Evolutionary conservation across 78 protist genomes (phyloP), one percentile per base, ranked within the genome.

Genomic region (slime mould (Dictyostelium discoideum)): DNA sequence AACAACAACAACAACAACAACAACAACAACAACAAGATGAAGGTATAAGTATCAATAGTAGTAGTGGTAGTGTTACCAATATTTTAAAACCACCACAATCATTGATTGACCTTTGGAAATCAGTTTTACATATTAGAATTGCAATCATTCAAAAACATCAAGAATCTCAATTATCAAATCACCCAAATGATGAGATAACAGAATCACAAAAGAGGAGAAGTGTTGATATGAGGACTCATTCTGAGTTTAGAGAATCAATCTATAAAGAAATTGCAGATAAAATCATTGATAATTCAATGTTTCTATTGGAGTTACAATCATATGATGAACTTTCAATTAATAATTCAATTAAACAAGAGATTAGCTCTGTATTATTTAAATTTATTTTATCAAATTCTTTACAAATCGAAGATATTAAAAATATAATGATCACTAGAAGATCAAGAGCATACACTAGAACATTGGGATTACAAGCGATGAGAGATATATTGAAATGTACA

Each of bases 141-240:
- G 29, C 85, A 44, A 86, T 93, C 60, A 93, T 93, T 8, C 96
- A 93, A 76, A 37, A 60, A 63, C 96, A 93, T 46, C 96, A 93
- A 80, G 96, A 93, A 18, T 76, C 65, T 8, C 84, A 76, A 40
- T 10, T 90, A 39, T 24, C 54, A 8, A 22, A n/a, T 48, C 80
- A 32, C 44, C 57, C 18, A n/a, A 16, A 22, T 50, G 67, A 42
- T 32, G 77, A 42, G 2, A 86, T 76, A 0, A 84, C 85, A 1
- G 87, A 76, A 54, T 40, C 92, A 20, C 83, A 46, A 37, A 85
- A 92, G 24, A 63, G 93, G 44, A 29, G 93, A 24, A 24, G 69
- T 16, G 65, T 54, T 11, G 77, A 84, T 84, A 39, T 84, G 65
- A 44, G 73, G 29, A 24, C 77, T 8, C 94, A 89, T 48, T 72